Conservation (phyloP, 768 basidiomycete species). For the Sarcodon sp. region DNA sequence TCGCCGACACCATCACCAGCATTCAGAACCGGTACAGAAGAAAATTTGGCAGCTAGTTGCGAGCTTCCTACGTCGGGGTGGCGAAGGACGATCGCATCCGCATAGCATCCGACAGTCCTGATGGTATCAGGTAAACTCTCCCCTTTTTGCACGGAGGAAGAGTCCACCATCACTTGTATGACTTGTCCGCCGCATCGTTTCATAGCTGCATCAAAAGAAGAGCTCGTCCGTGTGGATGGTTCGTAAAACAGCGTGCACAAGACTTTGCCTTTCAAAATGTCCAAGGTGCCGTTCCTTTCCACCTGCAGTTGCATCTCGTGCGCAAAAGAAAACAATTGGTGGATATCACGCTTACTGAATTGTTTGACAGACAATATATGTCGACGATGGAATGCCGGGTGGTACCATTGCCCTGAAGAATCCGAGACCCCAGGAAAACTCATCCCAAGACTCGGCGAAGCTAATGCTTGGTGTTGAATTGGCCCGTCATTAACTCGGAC, state of each 20-base stretch:
- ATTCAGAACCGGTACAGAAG: slow-evolving; percentile 91
- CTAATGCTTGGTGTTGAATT: no score
- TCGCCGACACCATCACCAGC: slow-evolving; percentile 97
- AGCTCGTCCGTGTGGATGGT: slow-evolving; percentile 89
- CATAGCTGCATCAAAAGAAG: slow-evolving; percentile 98
- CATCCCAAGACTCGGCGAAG: not conserved
- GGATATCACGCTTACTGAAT: slow-evolving; percentile 78
- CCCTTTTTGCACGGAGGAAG: slow-evolving; percentile 86
- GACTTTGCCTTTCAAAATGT: slow-evolving; percentile 84
- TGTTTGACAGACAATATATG: slow-evolving; percentile 94
- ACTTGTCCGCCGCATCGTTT: slow-evolving; percentile 95
- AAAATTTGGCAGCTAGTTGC: slow-evolving; percentile 93
- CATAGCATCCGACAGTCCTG: slow-evolving; percentile 89
- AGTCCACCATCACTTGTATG: slow-evolving; percentile 68
- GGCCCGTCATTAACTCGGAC: not conserved
- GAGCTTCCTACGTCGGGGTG: slow-evolving; percentile 91
- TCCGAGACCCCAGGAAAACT: not conserved
- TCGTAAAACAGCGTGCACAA: slow-evolving; percentile 93
- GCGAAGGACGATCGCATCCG: slow-evolving; percentile 87
- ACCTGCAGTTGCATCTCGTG: slow-evolving; percentile 96
- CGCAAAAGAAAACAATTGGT: slow-evolving; percentile 88
- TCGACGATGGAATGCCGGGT: slow-evolving; percentile 84
- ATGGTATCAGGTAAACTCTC: slow-evolving; percentile 90
- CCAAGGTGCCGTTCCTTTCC: slow-evolving; percentile 79
- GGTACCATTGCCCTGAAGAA: slow-evolving; percentile 16